Evolutionary conservation across 2,329 filamentous ascomycete genomes (phyloP).

Genomic region (Aspergillus aculeatus): DNA sequence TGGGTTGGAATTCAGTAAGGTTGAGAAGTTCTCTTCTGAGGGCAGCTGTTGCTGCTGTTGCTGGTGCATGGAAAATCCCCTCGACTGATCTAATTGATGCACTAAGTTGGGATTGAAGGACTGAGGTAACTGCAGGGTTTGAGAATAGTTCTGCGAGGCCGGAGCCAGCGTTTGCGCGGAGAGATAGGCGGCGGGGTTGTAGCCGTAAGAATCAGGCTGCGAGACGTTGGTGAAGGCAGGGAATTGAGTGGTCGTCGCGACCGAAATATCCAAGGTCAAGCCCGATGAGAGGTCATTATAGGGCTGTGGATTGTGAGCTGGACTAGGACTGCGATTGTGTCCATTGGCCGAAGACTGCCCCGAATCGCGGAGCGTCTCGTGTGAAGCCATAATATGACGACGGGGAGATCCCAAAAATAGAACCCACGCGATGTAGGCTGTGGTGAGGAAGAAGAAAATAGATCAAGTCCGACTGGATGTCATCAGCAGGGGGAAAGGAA

Average conservation of each 20-base stretch:
- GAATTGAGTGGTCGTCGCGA: conserved; percentile 32
- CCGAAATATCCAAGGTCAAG: conserved; percentile 38
- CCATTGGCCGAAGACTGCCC: conserved; percentile 38
- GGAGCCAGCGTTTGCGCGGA: conserved; percentile 32
- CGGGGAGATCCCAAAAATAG: conserved; percentile 22
- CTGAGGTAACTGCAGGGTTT: conserved; percentile 35
- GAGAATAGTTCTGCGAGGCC: conserved; percentile 35
- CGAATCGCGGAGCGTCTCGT: conserved; percentile 33
- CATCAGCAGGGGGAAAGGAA: conserved; percentile 4
- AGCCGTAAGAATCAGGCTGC: conserved; percentile 36
- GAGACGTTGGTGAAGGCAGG: conserved; percentile 28
- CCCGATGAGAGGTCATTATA: conserved; percentile 36
- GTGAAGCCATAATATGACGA: conserved; percentile 31
- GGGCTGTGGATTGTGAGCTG: conserved; percentile 41
- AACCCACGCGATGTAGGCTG: conserved; percentile 22
- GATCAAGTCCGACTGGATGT: conserved; percentile 11
- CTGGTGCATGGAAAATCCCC: conserved; percentile 26
- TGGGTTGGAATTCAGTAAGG: conserved; percentile 40
- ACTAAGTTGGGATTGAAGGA: conserved; percentile 40
- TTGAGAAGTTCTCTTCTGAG: conserved; percentile 39
- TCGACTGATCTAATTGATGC: conserved; percentile 36
- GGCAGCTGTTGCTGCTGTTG: conserved; percentile 11
- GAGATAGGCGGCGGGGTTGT: conserved; percentile 37
- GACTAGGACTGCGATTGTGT: conserved; percentile 44
- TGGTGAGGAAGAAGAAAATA: conserved; percentile 10